Evolutionary conservation across 2,329 filamentous ascomycete genomes (phyloP).

Genomic region (Fusarium camptoceras): DNA sequence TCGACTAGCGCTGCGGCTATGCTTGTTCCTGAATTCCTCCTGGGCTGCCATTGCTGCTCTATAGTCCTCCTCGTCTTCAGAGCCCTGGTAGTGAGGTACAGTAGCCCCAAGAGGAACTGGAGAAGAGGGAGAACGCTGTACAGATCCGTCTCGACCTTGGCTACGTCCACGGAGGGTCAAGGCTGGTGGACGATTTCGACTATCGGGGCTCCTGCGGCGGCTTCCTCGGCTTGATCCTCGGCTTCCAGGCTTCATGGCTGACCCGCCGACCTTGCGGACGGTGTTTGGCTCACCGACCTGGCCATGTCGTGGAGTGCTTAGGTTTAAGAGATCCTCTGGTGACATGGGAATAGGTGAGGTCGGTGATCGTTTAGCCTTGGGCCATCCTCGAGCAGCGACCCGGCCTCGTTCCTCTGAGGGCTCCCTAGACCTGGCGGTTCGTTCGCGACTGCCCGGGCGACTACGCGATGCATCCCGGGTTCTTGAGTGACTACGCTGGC

Average conservation of each 20-base stretch:
- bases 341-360: slow-evolving; percentile 96
- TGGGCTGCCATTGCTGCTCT: slow-evolving; percentile 64
- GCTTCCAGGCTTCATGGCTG: slow-evolving; percentile 53
- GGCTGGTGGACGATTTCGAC: slow-evolving; percentile 54
- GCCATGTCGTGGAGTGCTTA: slow-evolving; percentile 61
- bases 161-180: slow-evolving; percentile 72
- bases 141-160: slow-evolving; percentile 67
- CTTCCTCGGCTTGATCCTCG: slow-evolving; percentile 63
- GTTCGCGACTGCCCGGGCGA: slow-evolving; percentile 62
- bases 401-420: slow-evolving; percentile 78
- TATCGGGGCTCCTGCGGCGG: slow-evolving; percentile 61
- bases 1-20: slow-evolving; percentile 64
- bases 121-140: slow-evolving; percentile 79
- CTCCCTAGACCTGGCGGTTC: slow-evolving; percentile 67
- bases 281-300: slow-evolving; percentile 57
- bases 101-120: slow-evolving; percentile 79
- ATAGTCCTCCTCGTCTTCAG: slow-evolving; percentile 75
- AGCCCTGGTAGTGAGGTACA: slow-evolving; percentile 54
- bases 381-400: slow-evolving; percentile 71
- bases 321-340: slow-evolving; percentile 80
- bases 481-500: slow-evolving; percentile 65
- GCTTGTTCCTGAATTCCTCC: slow-evolving; percentile 67
- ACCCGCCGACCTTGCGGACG: slow-evolving; percentile 57
- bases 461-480: slow-evolving; percentile 56
- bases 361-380: slow-evolving; percentile 85